Conservation (phyloP, 495 filamentous ascomycete genomes). For the Jackrogersella minutella region DNA sequence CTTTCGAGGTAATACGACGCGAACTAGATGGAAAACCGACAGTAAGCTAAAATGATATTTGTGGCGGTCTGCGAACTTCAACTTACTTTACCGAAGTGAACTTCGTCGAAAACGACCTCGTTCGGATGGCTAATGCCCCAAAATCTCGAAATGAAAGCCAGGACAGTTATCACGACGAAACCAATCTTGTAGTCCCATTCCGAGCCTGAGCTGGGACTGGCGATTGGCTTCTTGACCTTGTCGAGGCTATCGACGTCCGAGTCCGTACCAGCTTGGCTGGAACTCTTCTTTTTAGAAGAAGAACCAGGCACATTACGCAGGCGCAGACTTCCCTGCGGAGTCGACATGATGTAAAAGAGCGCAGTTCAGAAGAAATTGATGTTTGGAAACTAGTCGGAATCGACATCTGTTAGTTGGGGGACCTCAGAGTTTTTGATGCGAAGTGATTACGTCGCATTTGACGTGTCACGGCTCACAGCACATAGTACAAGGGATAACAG, state of each 20-base stretch:
- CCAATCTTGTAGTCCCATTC: conserved; percentile 90
- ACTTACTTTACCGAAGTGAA: conserved; percentile 98
- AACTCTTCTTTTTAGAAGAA: conserved; percentile 54
- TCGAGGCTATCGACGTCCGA: conserved; percentile 55
- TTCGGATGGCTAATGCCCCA: conserved; percentile 94
- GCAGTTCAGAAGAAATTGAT: conserved; percentile 26
- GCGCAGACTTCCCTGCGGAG: conserved; percentile 60
- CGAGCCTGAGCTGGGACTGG: conserved; percentile 51
- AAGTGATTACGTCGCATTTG: conserved; percentile 23
- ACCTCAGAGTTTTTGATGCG: neutral
- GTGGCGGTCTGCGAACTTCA: too few relatives aligned
- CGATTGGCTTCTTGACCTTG: conserved; percentile 40
- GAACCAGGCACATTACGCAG: conserved; percentile 59
- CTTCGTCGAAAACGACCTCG: conserved; percentile 98
- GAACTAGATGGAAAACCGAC: conserved; percentile 64
- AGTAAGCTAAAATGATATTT: conserved; percentile 25
- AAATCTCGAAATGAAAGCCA: conserved; percentile 92
- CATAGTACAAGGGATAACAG: too few relatives aligned
- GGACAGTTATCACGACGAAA: conserved; percentile 74
- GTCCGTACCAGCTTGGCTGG: conserved; percentile 47
- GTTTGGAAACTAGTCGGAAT: conserved; percentile 16
- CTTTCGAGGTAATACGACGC: conserved; percentile 96
- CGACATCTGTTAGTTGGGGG: conserved; percentile 8
- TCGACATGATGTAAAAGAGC: conserved; percentile 49
- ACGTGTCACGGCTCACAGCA: conserved; percentile 16